Evolutionary conservation across 2,329 filamentous ascomycete genomes (phyloP).

Genomic region (Neocatenulostroma microsporum): DNA sequence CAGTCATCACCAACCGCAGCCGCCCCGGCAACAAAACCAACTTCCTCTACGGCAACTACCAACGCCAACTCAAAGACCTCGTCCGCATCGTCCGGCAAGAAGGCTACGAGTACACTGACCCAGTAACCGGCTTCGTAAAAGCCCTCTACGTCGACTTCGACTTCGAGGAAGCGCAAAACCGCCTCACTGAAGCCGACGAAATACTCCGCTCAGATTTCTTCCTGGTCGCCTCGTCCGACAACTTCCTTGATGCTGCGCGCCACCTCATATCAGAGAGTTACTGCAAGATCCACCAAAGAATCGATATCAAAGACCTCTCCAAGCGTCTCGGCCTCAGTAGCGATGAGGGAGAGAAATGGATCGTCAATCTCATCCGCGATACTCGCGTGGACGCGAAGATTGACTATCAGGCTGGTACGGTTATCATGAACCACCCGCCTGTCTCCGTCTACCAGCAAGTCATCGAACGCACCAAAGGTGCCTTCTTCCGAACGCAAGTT

Average conservation of each 20-base stretch:
- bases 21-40: slow-evolving; percentile 77
- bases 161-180: slow-evolving; percentile 91
- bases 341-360: slow-evolving; percentile 99
- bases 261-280: slow-evolving; percentile 98
- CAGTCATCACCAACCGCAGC: slow-evolving; percentile 80
- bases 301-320: slow-evolving; percentile 95
- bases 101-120: slow-evolving; percentile 94
- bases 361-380: slow-evolving; percentile 97
- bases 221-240: slow-evolving; percentile 72
- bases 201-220: slow-evolving; percentile 94
- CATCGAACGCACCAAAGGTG: slow-evolving; percentile 97
- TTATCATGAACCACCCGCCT: slow-evolving; percentile 98
- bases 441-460: slow-evolving; percentile 99
- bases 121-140: slow-evolving; percentile 91
- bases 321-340: slow-evolving; percentile 82
- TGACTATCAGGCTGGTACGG: slow-evolving; percentile 96
- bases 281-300: slow-evolving; percentile 99
- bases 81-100: slow-evolving; percentile 94
- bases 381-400: slow-evolving; percentile 98
- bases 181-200: slow-evolving; percentile 78
- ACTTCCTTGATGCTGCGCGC: slow-evolving; percentile 86
- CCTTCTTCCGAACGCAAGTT: slow-evolving; percentile 97
- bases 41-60: slow-evolving; percentile 93
- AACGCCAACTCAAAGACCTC: slow-evolving; percentile 98
- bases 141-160: slow-evolving; percentile 95